Percentiles rank a stretch among this genome's conserved stretches.
Evolutionary conservation across 345 rosid genomes (phyloP).

Genomic region (Corchorus olitorius): DNA sequence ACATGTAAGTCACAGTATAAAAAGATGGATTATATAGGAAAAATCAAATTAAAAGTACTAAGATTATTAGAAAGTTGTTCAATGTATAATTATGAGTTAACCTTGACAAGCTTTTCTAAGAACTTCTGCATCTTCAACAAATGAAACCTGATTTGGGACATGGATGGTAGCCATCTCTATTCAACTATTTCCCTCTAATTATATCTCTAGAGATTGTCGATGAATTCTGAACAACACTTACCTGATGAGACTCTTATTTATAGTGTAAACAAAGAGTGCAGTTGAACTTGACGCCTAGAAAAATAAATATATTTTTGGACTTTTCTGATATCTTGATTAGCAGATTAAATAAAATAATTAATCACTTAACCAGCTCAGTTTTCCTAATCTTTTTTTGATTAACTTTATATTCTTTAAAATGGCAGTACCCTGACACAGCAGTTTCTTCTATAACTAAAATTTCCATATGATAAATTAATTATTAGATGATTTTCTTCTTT

Average conservation of each 20-base stretch:
- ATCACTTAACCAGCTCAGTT: too few relatives aligned
- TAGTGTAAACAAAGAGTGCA: neutral
- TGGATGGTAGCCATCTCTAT: slow-evolving; percentile 39
- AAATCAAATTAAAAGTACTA: neutral
- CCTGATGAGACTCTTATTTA: neutral
- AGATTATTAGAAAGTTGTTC: neutral
- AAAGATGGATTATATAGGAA: neutral
- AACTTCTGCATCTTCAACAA: slow-evolving; percentile 46
- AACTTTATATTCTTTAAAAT: neutral
- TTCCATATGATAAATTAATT: neutral
- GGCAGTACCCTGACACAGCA: neutral
- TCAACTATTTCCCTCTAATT: neutral
- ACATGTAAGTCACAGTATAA: neutral
- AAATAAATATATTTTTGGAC: neutral
- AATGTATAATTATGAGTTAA: neutral
- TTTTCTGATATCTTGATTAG: neutral
- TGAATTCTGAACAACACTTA: neutral
- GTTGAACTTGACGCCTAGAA: slow-evolving; percentile 19
- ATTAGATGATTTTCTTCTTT: too few relatives aligned
- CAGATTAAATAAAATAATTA: neutral
- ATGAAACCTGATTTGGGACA: slow-evolving; percentile 38
- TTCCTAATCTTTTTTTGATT: neutral
- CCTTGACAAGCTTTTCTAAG: slow-evolving; percentile 47
- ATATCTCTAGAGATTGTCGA: neutral
- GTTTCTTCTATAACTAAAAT: neutral